These are phyloP conservation scores for Rosa persica DNA, from an alignment of 306 rosid genomes.

Conservation along the genomic window DNA sequence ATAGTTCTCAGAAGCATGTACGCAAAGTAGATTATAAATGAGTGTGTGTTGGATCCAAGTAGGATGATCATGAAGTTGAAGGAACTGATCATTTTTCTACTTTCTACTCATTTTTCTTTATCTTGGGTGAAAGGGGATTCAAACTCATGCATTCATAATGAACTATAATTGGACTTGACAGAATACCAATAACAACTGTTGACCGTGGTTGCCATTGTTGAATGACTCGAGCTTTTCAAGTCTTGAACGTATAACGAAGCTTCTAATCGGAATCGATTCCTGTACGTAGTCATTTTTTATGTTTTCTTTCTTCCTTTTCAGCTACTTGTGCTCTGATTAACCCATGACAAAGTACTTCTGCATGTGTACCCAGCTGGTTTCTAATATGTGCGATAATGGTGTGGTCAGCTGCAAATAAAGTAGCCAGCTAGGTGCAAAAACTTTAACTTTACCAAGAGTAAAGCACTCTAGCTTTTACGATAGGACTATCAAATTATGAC, in stretches of 20 bases:
- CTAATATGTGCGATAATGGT: not conserved
- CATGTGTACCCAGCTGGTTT: not conserved
- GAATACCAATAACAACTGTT: not conserved
- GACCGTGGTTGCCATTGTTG: not conserved
- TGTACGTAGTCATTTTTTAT: no score
- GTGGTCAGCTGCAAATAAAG: not conserved
- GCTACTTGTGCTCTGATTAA: not conserved
- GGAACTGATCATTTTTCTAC: not conserved
- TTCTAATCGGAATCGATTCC: not conserved
- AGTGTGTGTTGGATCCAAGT: not conserved
- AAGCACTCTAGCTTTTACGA: not conserved
- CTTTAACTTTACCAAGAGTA: not conserved
- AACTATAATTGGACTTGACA: no score
- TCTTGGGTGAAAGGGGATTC: not conserved
- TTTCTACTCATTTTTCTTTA: not conserved
- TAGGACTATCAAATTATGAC: not conserved
- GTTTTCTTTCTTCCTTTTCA: not conserved
- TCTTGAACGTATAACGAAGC: not conserved
- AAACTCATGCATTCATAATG: not conserved
- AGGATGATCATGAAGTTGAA: no score
- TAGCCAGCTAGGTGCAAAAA: not conserved
- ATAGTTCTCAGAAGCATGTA: no score
- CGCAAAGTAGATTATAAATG: not conserved
- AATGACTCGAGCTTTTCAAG: not conserved
- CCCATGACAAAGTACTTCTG: not conserved